Conservation (phyloP, 1,284 basidiomycete species). For the Fomitopsis betulina region DNA sequence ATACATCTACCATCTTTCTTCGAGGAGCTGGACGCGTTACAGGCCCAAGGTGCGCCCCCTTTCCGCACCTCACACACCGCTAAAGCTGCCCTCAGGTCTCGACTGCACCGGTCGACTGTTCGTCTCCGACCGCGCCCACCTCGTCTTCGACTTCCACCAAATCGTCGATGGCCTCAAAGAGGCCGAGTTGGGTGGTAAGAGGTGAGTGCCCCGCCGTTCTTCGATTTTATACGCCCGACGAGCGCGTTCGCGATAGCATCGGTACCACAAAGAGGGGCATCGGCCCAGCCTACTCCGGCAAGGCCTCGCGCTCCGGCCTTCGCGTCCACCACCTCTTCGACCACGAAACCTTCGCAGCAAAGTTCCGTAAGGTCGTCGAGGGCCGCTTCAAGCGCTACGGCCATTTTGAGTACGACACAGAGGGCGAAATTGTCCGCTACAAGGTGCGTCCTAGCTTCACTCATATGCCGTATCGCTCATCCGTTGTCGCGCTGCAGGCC, state of each 20-base stretch:
- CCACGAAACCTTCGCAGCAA: slow-evolving; percentile 78
- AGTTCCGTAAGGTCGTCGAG: slow-evolving; percentile 96
- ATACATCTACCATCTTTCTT: slow-evolving; percentile 97
- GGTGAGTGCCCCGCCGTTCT: slow-evolving; percentile 35
- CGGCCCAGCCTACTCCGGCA: slow-evolving; percentile 97
- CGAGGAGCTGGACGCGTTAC: slow-evolving; percentile 83
- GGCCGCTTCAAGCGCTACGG: slow-evolving; percentile 98
- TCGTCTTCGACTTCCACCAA: slow-evolving; percentile 99
- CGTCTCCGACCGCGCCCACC: slow-evolving; percentile 93
- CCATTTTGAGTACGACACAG: slow-evolving; percentile 97
- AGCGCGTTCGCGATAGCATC: slow-evolving; percentile 50
- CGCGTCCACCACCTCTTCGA: slow-evolving; percentile 97
- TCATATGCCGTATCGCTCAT: not conserved
- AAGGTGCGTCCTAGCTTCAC: slow-evolving; percentile 45
- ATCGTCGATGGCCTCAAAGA: slow-evolving; percentile 99
- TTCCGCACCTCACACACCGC: not conserved
- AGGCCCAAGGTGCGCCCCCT: slow-evolving; percentile 69
- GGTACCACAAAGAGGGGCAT: slow-evolving; percentile 98
- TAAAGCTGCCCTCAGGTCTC: slow-evolving; percentile 52
- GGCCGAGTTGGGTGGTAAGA: slow-evolving; percentile 90
- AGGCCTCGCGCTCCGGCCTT: slow-evolving; percentile 94
- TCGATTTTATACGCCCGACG: not conserved
- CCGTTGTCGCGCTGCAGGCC: slow-evolving; percentile 36
- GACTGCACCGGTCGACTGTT: slow-evolving; percentile 85
- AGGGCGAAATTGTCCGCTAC: slow-evolving; percentile 92